A percentile compares a stretch with the other conserved stretches of the same genome.
Conservation (phyloP, 345 rosid species). For the Barbarea vulgaris region DNA sequence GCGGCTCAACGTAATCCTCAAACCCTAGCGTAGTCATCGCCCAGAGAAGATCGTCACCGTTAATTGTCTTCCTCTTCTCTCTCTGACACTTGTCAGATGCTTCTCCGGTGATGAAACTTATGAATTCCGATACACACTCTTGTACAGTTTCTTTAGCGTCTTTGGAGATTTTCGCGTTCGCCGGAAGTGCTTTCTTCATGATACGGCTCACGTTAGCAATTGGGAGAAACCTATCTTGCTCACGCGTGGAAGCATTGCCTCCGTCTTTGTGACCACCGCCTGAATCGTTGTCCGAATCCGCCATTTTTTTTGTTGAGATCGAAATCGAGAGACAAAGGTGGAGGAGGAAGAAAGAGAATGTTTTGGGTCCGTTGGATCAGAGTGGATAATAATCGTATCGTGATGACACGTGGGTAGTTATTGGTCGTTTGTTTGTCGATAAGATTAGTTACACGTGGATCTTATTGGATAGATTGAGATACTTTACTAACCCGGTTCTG, state of each 20-base stretch:
- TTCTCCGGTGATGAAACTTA: constrained; percentile 74
- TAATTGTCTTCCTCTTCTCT: constrained; percentile 74
- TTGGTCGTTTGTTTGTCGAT: constrained; percentile 58
- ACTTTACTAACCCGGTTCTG: not conserved
- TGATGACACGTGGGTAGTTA: constrained; percentile 52
- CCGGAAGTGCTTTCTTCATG: constrained; percentile 75
- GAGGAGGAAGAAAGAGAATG: constrained; percentile 23
- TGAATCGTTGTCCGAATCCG: constrained; percentile 77
- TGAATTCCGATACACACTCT: constrained; percentile 81
- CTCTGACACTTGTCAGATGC: constrained; percentile 79
- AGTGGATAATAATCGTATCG: constrained; percentile 50
- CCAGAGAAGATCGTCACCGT: constrained; percentile 80
- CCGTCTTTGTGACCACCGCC: constrained; percentile 49
- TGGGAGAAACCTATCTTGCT: constrained; percentile 68
- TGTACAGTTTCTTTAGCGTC: constrained; percentile 82
- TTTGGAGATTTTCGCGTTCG: constrained; percentile 75
- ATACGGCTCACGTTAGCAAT: constrained; percentile 77
- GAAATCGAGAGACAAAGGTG: not conserved
- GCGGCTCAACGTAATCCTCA: constrained; percentile 70
- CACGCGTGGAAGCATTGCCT: constrained; percentile 53
- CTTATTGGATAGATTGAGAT: constrained; percentile 40
- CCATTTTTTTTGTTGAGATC: constrained; percentile 52
- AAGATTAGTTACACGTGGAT: constrained; percentile 46
- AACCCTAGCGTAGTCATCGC: constrained; percentile 81
- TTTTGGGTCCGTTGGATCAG: constrained; percentile 60